Evolutionary conservation across 176 grass and related monocot genomes (phyloP).

Genomic region (Phoenix dactylifera): DNA sequence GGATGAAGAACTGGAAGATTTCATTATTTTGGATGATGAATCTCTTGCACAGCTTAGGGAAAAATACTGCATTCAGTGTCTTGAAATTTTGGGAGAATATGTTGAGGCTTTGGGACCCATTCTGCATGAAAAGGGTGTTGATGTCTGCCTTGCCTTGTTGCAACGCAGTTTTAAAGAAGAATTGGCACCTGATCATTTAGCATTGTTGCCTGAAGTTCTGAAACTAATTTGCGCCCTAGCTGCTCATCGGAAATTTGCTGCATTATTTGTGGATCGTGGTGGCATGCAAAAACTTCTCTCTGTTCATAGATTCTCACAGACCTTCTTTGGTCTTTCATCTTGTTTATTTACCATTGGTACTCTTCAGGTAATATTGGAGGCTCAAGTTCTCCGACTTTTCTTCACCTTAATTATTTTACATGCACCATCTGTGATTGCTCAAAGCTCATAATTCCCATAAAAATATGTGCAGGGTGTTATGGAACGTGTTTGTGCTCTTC

Average conservation of each 20-base stretch:
- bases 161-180: conserved; percentile 64
- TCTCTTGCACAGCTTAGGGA: conserved; percentile 59
- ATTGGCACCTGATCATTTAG: conserved; percentile 29
- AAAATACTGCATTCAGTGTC: conserved; percentile 90
- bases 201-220: conserved; percentile 68
- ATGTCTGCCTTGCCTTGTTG: conserved; percentile 77
- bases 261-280: conserved; percentile 90
- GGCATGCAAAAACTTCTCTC: conserved; percentile 92
- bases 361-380: conserved; percentile 60
- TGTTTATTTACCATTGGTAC: conserved; percentile 95
- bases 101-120: conserved; percentile 96
- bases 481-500: conserved; percentile 82
- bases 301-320: conserved; percentile 57
- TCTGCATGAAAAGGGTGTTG: conserved; percentile 94
- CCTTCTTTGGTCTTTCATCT: conserved; percentile 71
- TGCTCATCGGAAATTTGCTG: conserved; percentile 86
- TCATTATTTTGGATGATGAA: conserved; percentile 54
- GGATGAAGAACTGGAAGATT: conserved; percentile 63
- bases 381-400: neutral
- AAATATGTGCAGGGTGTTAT: conserved; percentile 57
- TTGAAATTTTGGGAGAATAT: conserved; percentile 85
- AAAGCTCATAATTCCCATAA: no score
- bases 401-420: no score
- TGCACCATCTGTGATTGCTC: no score
- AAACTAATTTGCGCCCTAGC: conserved; percentile 81